Conservation (phyloP, 495 filamentous ascomycete species). For the Aspergillus ostianus region DNA sequence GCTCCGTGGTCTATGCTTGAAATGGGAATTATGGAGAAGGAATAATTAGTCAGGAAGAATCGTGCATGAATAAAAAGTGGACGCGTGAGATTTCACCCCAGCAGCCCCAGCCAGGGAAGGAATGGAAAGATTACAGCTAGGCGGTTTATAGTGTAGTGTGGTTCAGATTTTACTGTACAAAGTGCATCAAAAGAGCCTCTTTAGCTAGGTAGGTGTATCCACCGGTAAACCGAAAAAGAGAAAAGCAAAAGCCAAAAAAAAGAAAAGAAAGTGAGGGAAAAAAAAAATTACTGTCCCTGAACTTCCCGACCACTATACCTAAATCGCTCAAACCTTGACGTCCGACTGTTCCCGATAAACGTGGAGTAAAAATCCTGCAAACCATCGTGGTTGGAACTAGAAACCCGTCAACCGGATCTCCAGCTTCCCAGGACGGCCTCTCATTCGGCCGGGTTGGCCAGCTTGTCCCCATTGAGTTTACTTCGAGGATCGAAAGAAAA, state of each 20-base stretch:
- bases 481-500: background rate
- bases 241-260: constrained; percentile 5
- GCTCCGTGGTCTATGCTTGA: background rate
- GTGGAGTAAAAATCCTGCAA: constrained; percentile 10
- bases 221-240: background rate
- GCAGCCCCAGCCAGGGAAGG: background rate
- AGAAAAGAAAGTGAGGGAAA: constrained; percentile 3
- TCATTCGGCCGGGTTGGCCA: background rate
- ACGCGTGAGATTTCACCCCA: no score
- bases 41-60: background rate
- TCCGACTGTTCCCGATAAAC: constrained; percentile 18
- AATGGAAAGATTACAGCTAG: no score
- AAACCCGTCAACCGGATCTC: background rate
- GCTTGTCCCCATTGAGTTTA: background rate
- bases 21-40: background rate
- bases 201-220: no score
- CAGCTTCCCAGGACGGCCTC: background rate
- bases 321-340: constrained; percentile 5
- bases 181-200: background rate
- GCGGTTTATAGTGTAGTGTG: background rate
- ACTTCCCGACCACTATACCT: constrained; percentile 7
- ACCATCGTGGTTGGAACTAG: constrained; percentile 2
- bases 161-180: no score
- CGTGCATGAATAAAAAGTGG: no score
- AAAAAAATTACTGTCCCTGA: constrained; percentile 11